Evolutionary conservation across 176 grass and related monocot species (phyloP), one percentile per base, ranked within the genome.

Genomic region (Saccharum officinarum): DNA sequence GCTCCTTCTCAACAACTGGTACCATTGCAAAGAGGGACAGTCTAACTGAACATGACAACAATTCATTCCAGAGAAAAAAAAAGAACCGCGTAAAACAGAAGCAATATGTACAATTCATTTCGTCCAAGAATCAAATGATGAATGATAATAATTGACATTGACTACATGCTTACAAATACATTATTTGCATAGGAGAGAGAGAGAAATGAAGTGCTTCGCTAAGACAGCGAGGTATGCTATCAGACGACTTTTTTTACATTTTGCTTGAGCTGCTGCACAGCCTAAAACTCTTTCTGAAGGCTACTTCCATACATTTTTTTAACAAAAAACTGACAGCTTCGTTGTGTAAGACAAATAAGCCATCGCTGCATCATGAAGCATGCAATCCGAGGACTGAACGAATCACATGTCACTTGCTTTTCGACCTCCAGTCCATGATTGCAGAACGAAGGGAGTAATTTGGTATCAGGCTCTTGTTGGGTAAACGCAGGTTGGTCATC

Each of bases 361-460:
- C n/a, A 40, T 62, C 62, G 52, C 14, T 25, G 65, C 31, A 81
- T 33, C 26, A 26, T 23, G 70, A 33, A 36, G 78, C 34, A 68
- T 67, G 60, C 74, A 25, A 47, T 20, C 40, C 11, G 28, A 15
- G 5, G 26, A 33, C 28, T 7, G 28, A 8, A 31, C 2, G 41
- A 13, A 31, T 22, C 25, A n/a, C n/a, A 13, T 20, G 74, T 83
- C 78, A 93, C 50, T 31, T 78, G 34, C 23, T 73, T 59, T 78
- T 87, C 10, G 80, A 85, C 59, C 89, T 97, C 94, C 90, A 94
- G 23, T 97, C 92, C 52, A 90, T 82, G 78, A 97, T 97, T 25
- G 92, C 94, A 31, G 94, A 97, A 67, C 92, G 92, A 78, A 97
- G 94, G 0, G 94, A 97, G 25, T 94, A 87, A 76, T 92, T 97